Conservation (phyloP, 2,329 filamentous ascomycete genomes). For the Madurella mycetomatis region DNA sequence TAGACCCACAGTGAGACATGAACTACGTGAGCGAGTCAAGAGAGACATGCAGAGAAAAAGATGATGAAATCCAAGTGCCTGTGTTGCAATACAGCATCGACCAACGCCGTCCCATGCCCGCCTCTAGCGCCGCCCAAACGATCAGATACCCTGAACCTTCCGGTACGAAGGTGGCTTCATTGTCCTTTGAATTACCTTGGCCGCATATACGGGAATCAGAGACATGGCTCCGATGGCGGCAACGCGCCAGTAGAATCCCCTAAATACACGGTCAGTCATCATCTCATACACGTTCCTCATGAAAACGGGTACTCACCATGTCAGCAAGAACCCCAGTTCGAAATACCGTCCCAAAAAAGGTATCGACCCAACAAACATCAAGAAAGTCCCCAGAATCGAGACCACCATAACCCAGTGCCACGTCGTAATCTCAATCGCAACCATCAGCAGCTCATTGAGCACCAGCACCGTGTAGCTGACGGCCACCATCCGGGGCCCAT, state of each 20-base stretch:
- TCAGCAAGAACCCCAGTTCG: constrained; percentile 74
- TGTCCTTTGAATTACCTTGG: constrained; percentile 76
- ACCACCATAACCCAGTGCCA: constrained; percentile 94
- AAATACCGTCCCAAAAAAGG: constrained; percentile 90
- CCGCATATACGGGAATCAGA: constrained; percentile 80
- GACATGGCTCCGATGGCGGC: constrained; percentile 74
- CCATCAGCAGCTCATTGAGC: constrained; percentile 94
- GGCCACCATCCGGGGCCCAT: constrained; percentile 72
- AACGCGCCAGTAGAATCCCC: constrained; percentile 86
- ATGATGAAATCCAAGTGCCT: background rate
- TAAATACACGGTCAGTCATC: constrained; percentile 29
- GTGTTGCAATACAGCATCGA: constrained; percentile 1
- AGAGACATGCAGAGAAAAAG: background rate
- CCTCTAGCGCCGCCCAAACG: background rate
- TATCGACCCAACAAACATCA: constrained; percentile 74
- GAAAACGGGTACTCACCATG: constrained; percentile 45
- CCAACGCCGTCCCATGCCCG: constrained; percentile 19
- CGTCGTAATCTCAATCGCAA: constrained; percentile 91
- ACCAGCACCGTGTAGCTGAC: constrained; percentile 90
- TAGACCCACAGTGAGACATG: background rate
- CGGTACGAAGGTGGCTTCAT: constrained; percentile 91
- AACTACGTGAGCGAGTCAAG: background rate
- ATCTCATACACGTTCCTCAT: constrained; percentile 14
- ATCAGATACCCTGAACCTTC: constrained; percentile 73
- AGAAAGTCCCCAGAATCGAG: constrained; percentile 74